A percentile compares a stretch with the other conserved stretches of the same genome.
These are phyloP conservation scores for Epichloe scottii DNA, from an alignment of 2,329 filamentous ascomycete species.

Conservation along the genomic window DNA sequence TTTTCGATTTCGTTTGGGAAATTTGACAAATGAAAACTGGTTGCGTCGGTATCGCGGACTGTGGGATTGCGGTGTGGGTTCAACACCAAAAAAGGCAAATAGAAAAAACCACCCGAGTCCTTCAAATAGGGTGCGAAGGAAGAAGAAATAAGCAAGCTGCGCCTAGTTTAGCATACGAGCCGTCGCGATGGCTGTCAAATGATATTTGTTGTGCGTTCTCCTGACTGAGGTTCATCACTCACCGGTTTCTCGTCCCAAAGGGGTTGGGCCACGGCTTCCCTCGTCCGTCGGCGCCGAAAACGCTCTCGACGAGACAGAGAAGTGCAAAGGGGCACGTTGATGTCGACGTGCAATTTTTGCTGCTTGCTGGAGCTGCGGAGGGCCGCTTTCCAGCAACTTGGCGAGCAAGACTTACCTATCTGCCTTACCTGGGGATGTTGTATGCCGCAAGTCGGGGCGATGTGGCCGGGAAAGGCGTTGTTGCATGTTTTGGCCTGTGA, in stretches of 20 bases:
- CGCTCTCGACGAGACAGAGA: not conserved
- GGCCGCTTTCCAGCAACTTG: slow-evolving; percentile 4
- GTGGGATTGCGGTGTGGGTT: not conserved
- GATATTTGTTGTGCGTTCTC: not conserved
- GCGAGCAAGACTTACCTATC: slow-evolving; percentile 10
- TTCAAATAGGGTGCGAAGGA: not conserved
- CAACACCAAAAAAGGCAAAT: not conserved
- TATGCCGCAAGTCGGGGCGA: slow-evolving; percentile 3
- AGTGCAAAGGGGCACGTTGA: not conserved
- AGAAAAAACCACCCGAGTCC: not conserved
- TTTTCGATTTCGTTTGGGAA: not conserved
- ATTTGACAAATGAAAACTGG: slow-evolving; percentile 4
- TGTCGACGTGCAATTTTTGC: not conserved
- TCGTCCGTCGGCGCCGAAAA: not conserved
- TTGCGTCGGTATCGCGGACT: not conserved
- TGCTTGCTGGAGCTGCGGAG: slow-evolving; percentile 3
- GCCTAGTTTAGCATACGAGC: not conserved
- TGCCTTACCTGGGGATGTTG: slow-evolving; percentile 8
- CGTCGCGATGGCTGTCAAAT: not conserved
- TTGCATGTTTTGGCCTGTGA: slow-evolving; percentile 18
- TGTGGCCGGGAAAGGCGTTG: slow-evolving; percentile 5
- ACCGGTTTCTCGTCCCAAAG: not conserved
- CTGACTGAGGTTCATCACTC: not conserved
- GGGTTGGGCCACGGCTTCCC: not conserved
- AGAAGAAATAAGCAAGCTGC: not conserved